phyloP scores from a whole-genome alignment of 306 rosid species.

The Comarum palustre region DNA sequence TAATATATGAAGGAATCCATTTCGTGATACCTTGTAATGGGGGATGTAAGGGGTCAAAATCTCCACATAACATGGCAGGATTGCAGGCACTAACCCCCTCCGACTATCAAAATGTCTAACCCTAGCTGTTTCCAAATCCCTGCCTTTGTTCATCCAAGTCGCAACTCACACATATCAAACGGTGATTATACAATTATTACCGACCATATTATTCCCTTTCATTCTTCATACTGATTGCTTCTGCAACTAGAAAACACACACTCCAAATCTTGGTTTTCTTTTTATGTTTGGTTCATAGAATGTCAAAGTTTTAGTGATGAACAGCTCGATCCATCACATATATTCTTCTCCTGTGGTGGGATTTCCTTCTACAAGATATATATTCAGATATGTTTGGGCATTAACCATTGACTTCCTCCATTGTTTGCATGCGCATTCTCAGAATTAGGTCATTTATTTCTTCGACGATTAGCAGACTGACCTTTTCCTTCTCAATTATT shows the following conservation, averaged over 20 bases:
- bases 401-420: not conserved
- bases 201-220: not conserved
- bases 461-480: not conserved
- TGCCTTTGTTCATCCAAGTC: not conserved
- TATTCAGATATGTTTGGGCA: not conserved
- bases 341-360: conserved; percentile 10
- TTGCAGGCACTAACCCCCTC: not conserved
- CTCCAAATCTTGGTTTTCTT: conserved; percentile 12
- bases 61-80: not conserved
- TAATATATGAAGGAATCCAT: no score
- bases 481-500: not conserved
- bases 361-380: no score
- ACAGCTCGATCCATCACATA: conserved; percentile 10
- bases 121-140: conserved; percentile 2
- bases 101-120: not conserved
- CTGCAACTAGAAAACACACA: not conserved
- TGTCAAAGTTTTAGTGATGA: conserved; percentile 6
- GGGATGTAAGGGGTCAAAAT: not conserved
- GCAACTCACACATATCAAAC: not conserved
- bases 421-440: not conserved
- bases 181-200: conserved; percentile 12
- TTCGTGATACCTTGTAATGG: not conserved
- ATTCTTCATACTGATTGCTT: not conserved
- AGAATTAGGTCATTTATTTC: not conserved
- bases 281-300: not conserved